phyloP scores from a whole-genome alignment of 768 basidiomycete species.

The Podaxis pistillaris region DNA sequence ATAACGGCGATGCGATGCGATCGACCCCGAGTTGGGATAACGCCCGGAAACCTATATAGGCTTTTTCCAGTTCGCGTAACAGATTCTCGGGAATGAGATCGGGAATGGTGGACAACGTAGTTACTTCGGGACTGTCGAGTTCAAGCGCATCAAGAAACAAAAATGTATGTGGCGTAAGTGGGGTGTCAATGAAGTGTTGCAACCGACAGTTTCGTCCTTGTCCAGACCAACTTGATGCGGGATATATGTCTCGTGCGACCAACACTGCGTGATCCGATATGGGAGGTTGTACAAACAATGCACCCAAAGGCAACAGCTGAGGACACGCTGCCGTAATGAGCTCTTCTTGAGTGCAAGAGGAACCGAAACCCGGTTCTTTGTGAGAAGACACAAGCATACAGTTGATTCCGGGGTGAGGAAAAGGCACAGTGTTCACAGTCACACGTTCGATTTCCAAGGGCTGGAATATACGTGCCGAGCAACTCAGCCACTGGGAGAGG shows the following conservation, averaged over 20 bases:
- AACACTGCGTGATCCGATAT: conserved; percentile 25
- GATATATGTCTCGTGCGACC: conserved; percentile 22
- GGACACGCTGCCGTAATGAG: conserved; percentile 30
- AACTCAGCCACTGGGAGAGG: not conserved
- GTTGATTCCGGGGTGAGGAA: conserved; percentile 23
- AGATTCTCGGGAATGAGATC: conserved; percentile 26
- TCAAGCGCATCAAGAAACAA: conserved; percentile 32
- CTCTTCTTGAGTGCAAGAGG: conserved; percentile 33
- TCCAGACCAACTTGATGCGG: conserved; percentile 25
- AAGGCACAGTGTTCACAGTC: conserved; percentile 21
- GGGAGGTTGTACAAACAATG: conserved; percentile 29
- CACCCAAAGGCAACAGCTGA: conserved; percentile 26
- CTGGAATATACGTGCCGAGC: conserved; percentile 18
- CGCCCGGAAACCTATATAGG: conserved; percentile 25
- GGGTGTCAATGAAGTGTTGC: not conserved
- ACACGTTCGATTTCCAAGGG: conserved; percentile 22
- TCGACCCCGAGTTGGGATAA: conserved; percentile 20
- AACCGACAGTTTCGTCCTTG: conserved; percentile 25
- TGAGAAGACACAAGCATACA: conserved; percentile 30
- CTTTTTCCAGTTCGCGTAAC: conserved; percentile 29
- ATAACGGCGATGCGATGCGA: conserved; percentile 27
- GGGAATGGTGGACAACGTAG: conserved; percentile 9
- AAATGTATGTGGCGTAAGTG: conserved; percentile 20
- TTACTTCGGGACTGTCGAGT: conserved; percentile 20
- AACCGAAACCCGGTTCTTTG: conserved; percentile 30